A percentile compares a stretch with the other conserved stretches of the same genome.
Conservation (phyloP, 2,329 filamentous ascomycete genomes). For the Biscogniauxia marginata region DNA sequence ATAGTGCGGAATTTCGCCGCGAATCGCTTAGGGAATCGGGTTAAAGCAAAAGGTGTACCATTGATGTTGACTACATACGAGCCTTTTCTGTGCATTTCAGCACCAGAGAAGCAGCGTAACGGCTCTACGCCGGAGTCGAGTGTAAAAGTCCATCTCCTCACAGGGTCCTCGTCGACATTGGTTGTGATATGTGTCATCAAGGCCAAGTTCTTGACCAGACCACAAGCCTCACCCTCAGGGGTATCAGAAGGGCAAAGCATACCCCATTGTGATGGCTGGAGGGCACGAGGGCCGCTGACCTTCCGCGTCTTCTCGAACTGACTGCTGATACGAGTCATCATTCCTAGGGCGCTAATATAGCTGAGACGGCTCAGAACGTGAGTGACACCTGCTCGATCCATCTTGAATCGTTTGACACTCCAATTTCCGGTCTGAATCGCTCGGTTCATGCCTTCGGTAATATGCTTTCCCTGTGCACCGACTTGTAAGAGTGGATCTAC, state of each 20-base stretch:
- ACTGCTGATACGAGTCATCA: conserved; percentile 99
- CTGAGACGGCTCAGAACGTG: conserved; percentile 93
- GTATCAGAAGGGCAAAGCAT: conserved; percentile 98
- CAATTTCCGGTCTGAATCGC: conserved; percentile 98
- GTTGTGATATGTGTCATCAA: conserved; percentile 99
- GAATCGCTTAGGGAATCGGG: conserved; percentile 82
- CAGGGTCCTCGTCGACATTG: conserved; percentile 87
- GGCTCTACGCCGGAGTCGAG: conserved; percentile 81
- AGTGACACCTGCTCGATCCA: conserved; percentile 95
- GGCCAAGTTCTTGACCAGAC: conserved; percentile 95
- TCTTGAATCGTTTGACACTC: conserved; percentile 96
- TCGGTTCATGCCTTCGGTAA: conserved; percentile 90
- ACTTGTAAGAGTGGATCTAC: conserved; percentile 87
- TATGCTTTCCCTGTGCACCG: conserved; percentile 78
- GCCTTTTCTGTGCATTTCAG: conserved; percentile 81
- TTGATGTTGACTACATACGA: conserved; percentile 93
- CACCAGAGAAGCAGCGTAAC: conserved; percentile 68
- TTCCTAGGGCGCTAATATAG: conserved; percentile 94
- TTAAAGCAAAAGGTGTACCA: conserved; percentile 88
- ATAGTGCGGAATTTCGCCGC: conserved; percentile 81
- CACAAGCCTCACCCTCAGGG: conserved; percentile 96
- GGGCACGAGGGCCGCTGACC: conserved; percentile 88
- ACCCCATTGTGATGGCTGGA: conserved; percentile 96
- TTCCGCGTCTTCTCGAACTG: conserved; percentile 99
- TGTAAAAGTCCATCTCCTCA: conserved; percentile 81